Percentiles rank a stretch among this genome's conserved stretches.
Conservation (phyloP, 2,329 filamentous ascomycete genomes). For the Thielaviopsis euricoi region DNA sequence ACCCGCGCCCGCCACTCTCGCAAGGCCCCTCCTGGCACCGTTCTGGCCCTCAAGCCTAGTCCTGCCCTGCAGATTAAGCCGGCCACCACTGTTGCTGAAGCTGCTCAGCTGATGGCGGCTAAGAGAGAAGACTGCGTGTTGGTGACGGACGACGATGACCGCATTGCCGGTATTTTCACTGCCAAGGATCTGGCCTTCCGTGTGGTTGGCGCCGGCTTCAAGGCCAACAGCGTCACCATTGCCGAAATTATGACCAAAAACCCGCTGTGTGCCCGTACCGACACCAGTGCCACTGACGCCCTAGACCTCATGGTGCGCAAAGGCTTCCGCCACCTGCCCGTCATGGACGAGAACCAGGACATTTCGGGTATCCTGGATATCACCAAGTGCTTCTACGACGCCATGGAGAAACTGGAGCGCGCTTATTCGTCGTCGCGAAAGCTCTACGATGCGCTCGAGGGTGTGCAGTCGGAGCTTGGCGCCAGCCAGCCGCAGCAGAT, state of each 20-base stretch:
- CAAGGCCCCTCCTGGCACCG: conserved; percentile 90
- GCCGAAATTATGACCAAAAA: conserved; percentile 99
- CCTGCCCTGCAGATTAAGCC: conserved; percentile 97
- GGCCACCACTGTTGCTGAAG: conserved; percentile 80
- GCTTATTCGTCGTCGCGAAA: conserved; percentile 97
- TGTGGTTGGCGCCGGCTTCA: conserved; percentile 79
- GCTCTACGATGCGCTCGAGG: conserved; percentile 91
- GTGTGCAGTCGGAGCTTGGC: conserved; percentile 91
- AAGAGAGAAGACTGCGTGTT: conserved; percentile 97
- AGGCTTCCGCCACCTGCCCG: conserved; percentile 90
- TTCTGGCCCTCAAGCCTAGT: conserved; percentile 87
- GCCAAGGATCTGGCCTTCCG: conserved; percentile 97
- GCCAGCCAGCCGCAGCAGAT: conserved; percentile 95
- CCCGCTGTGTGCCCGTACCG: conserved; percentile 87
- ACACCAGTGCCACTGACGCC: conserved; percentile 94
- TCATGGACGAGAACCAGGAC: conserved; percentile 99
- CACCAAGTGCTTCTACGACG: conserved; percentile 99
- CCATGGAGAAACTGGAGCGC: conserved; percentile 97
- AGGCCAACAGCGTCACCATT: conserved; percentile 80
- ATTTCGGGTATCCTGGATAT: conserved; percentile 97
- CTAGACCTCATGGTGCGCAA: conserved; percentile 96
- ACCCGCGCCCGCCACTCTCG: conserved; percentile 67
- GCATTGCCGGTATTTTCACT: conserved; percentile 96
- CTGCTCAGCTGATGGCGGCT: conserved; percentile 94
- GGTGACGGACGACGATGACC: conserved; percentile 93